Evolutionary conservation across 345 rosid genomes (phyloP).

Genomic region (Durio zibethinus): DNA sequence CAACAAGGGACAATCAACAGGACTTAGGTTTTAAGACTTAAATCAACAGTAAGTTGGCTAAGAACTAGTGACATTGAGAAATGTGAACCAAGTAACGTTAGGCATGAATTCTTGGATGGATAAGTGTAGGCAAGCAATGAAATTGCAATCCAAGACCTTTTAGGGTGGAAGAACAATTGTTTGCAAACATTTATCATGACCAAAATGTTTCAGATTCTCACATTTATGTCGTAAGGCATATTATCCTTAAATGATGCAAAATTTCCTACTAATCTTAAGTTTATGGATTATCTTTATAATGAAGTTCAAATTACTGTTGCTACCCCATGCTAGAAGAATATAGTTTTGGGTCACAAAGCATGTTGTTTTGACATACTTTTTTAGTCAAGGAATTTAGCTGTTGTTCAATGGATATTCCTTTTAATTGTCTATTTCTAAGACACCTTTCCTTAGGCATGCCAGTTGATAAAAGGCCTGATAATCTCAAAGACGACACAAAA

Average conservation of each 20-base stretch:
- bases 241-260: neutral
- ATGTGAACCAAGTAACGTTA: neutral
- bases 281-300: neutral
- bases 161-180: constrained; percentile 18
- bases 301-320: neutral
- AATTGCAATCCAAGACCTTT: constrained; percentile 19
- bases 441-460: constrained; percentile 15
- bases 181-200: constrained; percentile 26
- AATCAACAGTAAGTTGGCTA: neutral
- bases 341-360: constrained; percentile 26
- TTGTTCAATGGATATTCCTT: constrained; percentile 12
- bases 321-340: neutral
- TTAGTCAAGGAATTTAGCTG: constrained; percentile 23
- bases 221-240: constrained; percentile 18
- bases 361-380: constrained; percentile 22
- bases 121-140: neutral
- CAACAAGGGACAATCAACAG: neutral
- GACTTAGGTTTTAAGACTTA: neutral
- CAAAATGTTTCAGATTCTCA: constrained; percentile 19
- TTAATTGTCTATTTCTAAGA: constrained; percentile 21
- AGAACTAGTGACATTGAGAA: neutral
- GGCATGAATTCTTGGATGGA: too few species aligned
- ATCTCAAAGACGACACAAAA: too few species aligned
- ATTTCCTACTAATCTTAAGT: neutral
- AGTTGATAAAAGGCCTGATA: too few species aligned